A percentile compares a stretch with the other conserved stretches of the same genome.
These are phyloP conservation scores for Cocos nucifera DNA, from an alignment of 176 grass and related monocot genomes.

Conservation along the genomic window DNA sequence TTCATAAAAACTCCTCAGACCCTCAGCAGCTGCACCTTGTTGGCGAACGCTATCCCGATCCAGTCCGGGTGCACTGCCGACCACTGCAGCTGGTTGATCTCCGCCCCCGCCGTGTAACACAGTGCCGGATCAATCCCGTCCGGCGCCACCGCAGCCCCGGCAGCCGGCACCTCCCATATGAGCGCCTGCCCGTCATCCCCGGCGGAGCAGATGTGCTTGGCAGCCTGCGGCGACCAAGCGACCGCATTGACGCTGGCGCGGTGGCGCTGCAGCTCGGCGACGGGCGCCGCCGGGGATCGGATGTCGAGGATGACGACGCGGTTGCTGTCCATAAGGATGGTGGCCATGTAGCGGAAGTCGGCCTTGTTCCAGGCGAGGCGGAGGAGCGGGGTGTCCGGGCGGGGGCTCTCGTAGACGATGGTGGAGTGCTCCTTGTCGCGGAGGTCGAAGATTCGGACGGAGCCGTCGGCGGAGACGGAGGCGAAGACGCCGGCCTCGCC, in stretches of 20 bases:
- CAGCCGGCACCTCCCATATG: constrained; percentile 53
- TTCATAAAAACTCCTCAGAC: constrained; percentile 28
- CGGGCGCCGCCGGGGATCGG: constrained; percentile 61
- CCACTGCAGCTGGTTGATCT: constrained; percentile 96
- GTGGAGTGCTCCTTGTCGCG: constrained; percentile 98
- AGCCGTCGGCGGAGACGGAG: constrained; percentile 85
- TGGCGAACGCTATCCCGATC: constrained; percentile 81
- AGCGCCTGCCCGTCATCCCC: constrained; percentile 82
- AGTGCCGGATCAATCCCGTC: constrained; percentile 71
- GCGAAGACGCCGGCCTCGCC: constrained; percentile 82
- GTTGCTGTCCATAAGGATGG: constrained; percentile 90
- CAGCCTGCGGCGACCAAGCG: constrained; percentile 65
- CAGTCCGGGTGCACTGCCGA: constrained; percentile 58
- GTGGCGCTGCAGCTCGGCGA: constrained; percentile 82
- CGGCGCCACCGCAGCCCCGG: constrained; percentile 18
- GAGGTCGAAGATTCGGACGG: constrained; percentile 93
- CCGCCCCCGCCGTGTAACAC: constrained; percentile 45
- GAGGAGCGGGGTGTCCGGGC: constrained; percentile 78
- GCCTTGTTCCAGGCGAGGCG: constrained; percentile 84
- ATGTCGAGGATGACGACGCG: constrained; percentile 90
- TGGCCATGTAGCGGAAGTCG: constrained; percentile 70
- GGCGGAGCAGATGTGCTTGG: constrained; percentile 66
- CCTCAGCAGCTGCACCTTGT: constrained; percentile 83
- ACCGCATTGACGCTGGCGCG: constrained; percentile 66
- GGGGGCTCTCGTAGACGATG: constrained; percentile 94